Conservation (phyloP, 371 early-diverging fungal species). For the Mortierella sp. region DNA sequence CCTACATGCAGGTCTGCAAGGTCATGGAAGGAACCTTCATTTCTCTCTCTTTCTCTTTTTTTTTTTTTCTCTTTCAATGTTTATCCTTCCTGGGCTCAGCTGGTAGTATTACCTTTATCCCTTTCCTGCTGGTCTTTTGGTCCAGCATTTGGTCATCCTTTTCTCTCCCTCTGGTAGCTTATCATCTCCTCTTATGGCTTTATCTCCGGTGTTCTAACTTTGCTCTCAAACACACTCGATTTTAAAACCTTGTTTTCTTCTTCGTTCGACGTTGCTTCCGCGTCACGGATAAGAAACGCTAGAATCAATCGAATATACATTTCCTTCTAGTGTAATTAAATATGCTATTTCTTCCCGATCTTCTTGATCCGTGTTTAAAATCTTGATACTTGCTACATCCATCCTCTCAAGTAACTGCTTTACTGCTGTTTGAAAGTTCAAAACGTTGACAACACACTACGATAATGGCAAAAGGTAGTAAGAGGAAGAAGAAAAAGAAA, state of each 20-base stretch:
- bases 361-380: not conserved
- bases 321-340: not conserved
- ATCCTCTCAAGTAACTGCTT: not conserved
- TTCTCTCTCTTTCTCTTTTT: not conserved
- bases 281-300: not conserved
- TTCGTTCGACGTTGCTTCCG: not conserved
- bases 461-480: not conserved
- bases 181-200: not conserved
- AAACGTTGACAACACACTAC: not conserved
- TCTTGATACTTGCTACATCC: not conserved
- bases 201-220: not conserved
- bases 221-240: not conserved
- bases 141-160: not conserved
- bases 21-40: no score
- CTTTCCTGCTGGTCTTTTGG: not conserved
- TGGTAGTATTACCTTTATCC: not conserved
- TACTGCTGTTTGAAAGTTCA: constrained; percentile 5
- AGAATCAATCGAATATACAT: not conserved
- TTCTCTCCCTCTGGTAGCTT: not conserved
- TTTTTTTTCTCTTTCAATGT: no score
- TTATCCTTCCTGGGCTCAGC: not conserved
- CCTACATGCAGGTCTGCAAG: no score
- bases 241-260: not conserved
- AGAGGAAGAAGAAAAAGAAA: not conserved
- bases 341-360: not conserved